Percentiles rank a stretch among this genome's conserved stretches.
Evolutionary conservation across 768 basidiomycete genomes (phyloP).

Genomic region (Chalciporus sphaerocephalus): DNA sequence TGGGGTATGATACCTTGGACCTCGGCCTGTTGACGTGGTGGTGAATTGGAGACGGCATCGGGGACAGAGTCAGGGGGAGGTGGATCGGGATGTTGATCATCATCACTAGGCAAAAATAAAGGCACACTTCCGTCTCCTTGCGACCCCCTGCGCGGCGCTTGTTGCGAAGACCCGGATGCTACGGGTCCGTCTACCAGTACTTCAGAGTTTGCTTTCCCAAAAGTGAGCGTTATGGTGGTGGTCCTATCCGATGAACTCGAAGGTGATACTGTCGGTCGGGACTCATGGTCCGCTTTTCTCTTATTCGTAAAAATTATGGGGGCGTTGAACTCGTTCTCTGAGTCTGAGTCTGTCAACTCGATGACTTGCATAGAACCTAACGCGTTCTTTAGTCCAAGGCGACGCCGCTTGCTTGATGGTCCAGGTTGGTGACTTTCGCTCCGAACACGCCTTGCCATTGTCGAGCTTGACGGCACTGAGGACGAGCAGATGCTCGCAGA

Average conservation of each 20-base stretch:
- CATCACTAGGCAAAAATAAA: constrained; percentile 40
- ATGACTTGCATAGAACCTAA: constrained; percentile 34
- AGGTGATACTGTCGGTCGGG: not conserved
- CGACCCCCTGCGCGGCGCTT: not conserved
- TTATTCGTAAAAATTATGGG: constrained; percentile 1
- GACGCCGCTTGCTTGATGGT: constrained; percentile 13
- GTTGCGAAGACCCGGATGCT: constrained; percentile 13
- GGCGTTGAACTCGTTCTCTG: constrained; percentile 36
- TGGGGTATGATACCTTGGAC: not conserved
- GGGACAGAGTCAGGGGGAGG: not conserved
- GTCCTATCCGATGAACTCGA: constrained; percentile 5
- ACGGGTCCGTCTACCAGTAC: constrained; percentile 9
- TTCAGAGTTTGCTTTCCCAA: constrained; percentile 12
- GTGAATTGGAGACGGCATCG: not conserved
- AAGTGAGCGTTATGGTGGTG: not conserved
- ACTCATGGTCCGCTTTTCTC: not conserved
- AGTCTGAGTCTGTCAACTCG: constrained; percentile 53
- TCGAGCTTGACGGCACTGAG: constrained; percentile 14
- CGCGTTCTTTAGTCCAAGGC: constrained; percentile 4
- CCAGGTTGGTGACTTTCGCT: constrained; percentile 20
- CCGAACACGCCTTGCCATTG: constrained; percentile 14
- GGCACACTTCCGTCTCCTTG: constrained; percentile 15
- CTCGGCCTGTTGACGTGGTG: not conserved
- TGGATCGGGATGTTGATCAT: constrained; percentile 13
- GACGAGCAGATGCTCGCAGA: constrained; percentile 23